Evolutionary conservation across 2,329 filamentous ascomycete genomes (phyloP).

Genomic region (Fusarium sp.): DNA sequence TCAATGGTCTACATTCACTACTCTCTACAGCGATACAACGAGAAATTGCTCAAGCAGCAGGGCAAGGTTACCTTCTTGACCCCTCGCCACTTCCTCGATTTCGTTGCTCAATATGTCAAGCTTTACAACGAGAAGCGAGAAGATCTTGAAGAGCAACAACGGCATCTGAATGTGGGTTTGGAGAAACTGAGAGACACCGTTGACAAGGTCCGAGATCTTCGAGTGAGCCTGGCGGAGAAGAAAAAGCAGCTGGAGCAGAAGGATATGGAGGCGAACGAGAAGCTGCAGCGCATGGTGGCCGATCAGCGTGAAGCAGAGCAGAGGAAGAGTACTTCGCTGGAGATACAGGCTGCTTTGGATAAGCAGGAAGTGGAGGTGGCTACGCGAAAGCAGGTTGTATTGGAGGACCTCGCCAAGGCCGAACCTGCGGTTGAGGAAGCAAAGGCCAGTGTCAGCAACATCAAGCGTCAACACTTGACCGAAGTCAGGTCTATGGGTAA

Average conservation of each 20-base stretch:
- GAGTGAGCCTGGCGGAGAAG: slow-evolving; percentile 92
- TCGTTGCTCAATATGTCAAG: slow-evolving; percentile 97
- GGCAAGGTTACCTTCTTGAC: slow-evolving; percentile 94
- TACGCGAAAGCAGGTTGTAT: slow-evolving; percentile 83
- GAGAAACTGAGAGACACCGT: slow-evolving; percentile 98
- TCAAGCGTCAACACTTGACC: slow-evolving; percentile 96
- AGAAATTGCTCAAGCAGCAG: slow-evolving; percentile 89
- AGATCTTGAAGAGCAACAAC: slow-evolving; percentile 97
- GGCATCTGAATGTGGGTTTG: slow-evolving; percentile 96
- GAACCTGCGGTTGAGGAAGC: slow-evolving; percentile 95
- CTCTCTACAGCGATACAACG: slow-evolving; percentile 91
- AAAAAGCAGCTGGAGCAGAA: slow-evolving; percentile 93
- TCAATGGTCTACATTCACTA: slow-evolving; percentile 99
- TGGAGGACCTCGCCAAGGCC: slow-evolving; percentile 88
- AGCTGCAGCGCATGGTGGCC: slow-evolving; percentile 95
- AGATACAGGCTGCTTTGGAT: slow-evolving; percentile 89
- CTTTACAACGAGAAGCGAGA: slow-evolving; percentile 98
- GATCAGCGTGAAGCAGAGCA: slow-evolving; percentile 96
- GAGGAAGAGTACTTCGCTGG: slow-evolving; percentile 86
- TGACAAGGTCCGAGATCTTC: slow-evolving; percentile 94
- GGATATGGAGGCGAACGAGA: slow-evolving; percentile 95
- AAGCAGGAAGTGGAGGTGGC: slow-evolving; percentile 92
- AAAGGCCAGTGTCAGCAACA: slow-evolving; percentile 96
- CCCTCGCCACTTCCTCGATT: slow-evolving; percentile 96
- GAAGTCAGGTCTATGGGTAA: slow-evolving; percentile 98